Percentiles rank a stretch among this genome's conserved stretches.
These are phyloP conservation scores for Colletotrichum godetiae DNA, from an alignment of 2,329 filamentous ascomycete species.

Conservation along the genomic window DNA sequence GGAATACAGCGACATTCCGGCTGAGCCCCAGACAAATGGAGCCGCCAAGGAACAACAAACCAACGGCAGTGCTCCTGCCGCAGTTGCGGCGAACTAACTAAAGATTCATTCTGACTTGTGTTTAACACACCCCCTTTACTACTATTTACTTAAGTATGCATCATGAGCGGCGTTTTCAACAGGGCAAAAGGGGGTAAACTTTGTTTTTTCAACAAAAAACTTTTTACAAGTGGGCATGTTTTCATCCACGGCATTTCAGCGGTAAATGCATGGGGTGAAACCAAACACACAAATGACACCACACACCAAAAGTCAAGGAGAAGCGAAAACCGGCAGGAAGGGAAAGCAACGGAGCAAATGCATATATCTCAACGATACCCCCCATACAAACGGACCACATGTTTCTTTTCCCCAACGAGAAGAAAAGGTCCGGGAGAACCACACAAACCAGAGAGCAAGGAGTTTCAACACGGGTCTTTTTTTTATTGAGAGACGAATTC, in stretches of 20 bases:
- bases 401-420: slow-evolving; percentile 28
- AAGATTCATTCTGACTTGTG: slow-evolving; percentile 36
- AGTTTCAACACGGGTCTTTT: slow-evolving; percentile 35
- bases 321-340: slow-evolving; percentile 32
- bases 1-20: slow-evolving; percentile 63
- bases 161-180: slow-evolving; percentile 37
- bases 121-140: slow-evolving; percentile 37
- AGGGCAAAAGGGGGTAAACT: slow-evolving; percentile 36
- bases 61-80: slow-evolving; percentile 33
- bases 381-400: slow-evolving; percentile 37
- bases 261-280: slow-evolving; percentile 4
- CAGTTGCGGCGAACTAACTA: slow-evolving; percentile 32
- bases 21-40: slow-evolving; percentile 39
- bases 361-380: slow-evolving; percentile 57
- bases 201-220: slow-evolving; percentile 44
- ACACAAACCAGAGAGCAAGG: slow-evolving; percentile 21
- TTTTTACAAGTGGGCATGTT: slow-evolving; percentile 17
- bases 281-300: slow-evolving; percentile 37
- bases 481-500: slow-evolving; percentile 6
- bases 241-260: slow-evolving; percentile 20
- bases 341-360: slow-evolving; percentile 37
- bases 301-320: slow-evolving; percentile 38
- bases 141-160: slow-evolving; percentile 39
- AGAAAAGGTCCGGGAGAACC: slow-evolving; percentile 17
- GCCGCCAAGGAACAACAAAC: slow-evolving; percentile 35